Evolutionary conservation across 1,284 basidiomycete species (phyloP), one percentile per base, ranked within the genome.

Genomic region (Kwoniella shivajii): DNA sequence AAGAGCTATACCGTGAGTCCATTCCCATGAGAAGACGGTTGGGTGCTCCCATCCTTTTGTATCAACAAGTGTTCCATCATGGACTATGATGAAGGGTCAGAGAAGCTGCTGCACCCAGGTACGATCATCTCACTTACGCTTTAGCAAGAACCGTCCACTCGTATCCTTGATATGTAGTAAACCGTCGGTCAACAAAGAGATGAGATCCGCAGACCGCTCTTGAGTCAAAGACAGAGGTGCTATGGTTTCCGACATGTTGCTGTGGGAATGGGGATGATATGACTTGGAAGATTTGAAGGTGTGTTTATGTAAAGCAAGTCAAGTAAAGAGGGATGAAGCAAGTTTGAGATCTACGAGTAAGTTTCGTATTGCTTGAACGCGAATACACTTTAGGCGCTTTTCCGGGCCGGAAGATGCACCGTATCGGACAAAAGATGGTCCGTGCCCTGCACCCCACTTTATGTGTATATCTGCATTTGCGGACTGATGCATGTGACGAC

Each of bases 111-210:
- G 10, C n/a, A 9, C 14, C 18, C 36, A n/a, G 5, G 16, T 20
- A 22, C 5, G 9, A 34, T 14, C 16, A 18, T 4, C 6, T 13
- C 6, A 66, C 72, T 65, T 46, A 72, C 67, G 73, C 10, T 79
- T 77, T 63, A 85, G 72, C 26, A 86, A 73, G 69, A 85, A 86
- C 68, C 84, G 80, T 39, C 84, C 84, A 2, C 80, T 82, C 59
- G 80, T 79, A 72, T 86, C 85, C 59, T 83, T 80, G 73, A 86
- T 85, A 63, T 84, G 83, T 46, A 85, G 83, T 11, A 86, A 78
- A 33, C 83, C 84, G 53, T 84, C 73, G 34, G 84, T 83, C 49
- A 86, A 72, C 47, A 76, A 80, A 22, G 76, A 71, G 59, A 85
- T 82, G 41, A 77, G 68, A 57, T 70, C 60, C 50, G 71, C 69